phyloP scores from a whole-genome alignment of 768 basidiomycete genomes.

The Pleurotus tuber-regium region DNA sequence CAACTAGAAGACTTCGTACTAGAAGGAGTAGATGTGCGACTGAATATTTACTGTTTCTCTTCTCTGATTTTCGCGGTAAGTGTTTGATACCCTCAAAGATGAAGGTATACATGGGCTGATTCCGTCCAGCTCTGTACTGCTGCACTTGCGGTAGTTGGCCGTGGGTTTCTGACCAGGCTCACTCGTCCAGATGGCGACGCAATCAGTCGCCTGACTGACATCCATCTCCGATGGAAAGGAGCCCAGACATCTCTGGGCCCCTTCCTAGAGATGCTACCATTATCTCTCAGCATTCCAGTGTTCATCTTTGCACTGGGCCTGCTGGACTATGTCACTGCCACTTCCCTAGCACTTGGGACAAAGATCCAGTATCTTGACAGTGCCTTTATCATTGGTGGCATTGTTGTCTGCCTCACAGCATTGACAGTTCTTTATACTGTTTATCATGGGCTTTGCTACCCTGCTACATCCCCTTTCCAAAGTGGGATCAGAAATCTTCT shows the following conservation, averaged over 20 bases:
- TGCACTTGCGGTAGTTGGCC: constrained; percentile 14
- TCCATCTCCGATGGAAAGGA: constrained; percentile 11
- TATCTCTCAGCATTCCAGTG: constrained; percentile 13
- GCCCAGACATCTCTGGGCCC: constrained; percentile 13
- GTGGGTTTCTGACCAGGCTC: constrained; percentile 13
- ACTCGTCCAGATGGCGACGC: constrained; percentile 13
- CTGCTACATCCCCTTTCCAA: constrained; percentile 9
- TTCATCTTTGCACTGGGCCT: constrained; percentile 14
- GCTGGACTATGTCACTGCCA: constrained; percentile 14
- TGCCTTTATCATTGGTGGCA: not conserved
- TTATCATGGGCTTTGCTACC: constrained; percentile 7
- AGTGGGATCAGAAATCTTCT: not conserved
- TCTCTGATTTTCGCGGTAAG: constrained; percentile 17
- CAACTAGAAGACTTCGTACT: constrained; percentile 9
- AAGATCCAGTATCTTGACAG: not conserved
- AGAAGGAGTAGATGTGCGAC: constrained; percentile 10
- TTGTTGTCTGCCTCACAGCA: not conserved
- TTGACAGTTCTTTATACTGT: not conserved
- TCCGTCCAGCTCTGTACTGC: constrained; percentile 14
- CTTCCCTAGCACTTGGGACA: not conserved
- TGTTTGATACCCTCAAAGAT: not conserved
- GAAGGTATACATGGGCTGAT: not conserved
- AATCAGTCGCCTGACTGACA: constrained; percentile 11
- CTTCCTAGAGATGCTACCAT: constrained; percentile 12
- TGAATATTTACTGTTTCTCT: constrained; percentile 18